Evolutionary conservation across 345 rosid species (phyloP), one percentile per base, ranked within the genome.

Genomic region (Salix dunnii): DNA sequence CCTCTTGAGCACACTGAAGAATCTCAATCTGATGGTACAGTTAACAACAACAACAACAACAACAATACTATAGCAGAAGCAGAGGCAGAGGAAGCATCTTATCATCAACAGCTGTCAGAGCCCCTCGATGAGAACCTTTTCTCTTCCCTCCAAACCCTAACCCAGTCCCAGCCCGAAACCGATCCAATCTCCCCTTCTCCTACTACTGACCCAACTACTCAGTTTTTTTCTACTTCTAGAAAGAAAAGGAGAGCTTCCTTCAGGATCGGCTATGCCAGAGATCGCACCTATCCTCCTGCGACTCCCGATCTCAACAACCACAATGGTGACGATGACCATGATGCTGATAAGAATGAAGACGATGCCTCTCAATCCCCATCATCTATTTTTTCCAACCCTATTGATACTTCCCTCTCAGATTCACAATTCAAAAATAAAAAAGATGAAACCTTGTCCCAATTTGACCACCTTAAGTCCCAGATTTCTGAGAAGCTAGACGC

Each of bases 71-170:
- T 49, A 76, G 28, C 65, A 18, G 63, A 18, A 6, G 63, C 63
- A 58, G 16, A 7, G 17, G 64, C 64, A 60, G 20, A n/a, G 35
- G 18, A 38, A 17, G 3, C 38, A 11, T 35, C 33, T 17, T 38
- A 63, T 28, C 67, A 27, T 46, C 61, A 28, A 10, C 40, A 21
- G 1, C 2, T n/a, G 21, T 55, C 17, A 27, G 86, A 85, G 79
- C 87, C 98, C 71, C 88, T 94, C 55, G 97, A 94, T 74, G 98
- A 94, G 80, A 89, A 92, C 75, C 78, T 94, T 12, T 92, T 94
- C 84, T 92, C 96, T 67, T 87, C 88, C 4, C 74, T 81, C 23
- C 76, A 72, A 46, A 49, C 75, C 68, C 79, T 25, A 76, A 69
- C 74, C 17, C 53, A 23, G 25, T 38, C 71, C 76, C 68, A 31